phyloP scores from a whole-genome alignment of 192 early-diverging fungal species.

The Backusella australiensis region DNA sequence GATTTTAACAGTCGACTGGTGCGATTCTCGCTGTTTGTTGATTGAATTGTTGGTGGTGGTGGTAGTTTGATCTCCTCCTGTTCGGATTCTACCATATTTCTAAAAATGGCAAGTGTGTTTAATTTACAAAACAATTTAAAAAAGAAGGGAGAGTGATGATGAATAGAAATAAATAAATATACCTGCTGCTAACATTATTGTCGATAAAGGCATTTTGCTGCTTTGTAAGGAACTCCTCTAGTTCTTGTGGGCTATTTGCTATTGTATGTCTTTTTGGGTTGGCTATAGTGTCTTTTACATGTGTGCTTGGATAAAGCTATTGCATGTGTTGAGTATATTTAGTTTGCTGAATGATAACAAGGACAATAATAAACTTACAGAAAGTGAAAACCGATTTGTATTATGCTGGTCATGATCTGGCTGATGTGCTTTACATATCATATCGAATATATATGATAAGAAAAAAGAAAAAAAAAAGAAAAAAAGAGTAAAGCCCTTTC shows the following conservation, averaged over 20 bases:
- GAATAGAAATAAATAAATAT: neutral
- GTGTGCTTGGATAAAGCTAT: conserved; percentile 4
- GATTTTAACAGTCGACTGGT: neutral
- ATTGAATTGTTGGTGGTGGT: neutral
- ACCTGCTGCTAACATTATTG: neutral
- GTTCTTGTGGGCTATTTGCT: neutral
- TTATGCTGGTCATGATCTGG: neutral
- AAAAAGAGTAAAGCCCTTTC: neutral
- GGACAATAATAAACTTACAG: neutral
- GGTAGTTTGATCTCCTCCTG: neutral
- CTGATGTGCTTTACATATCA: conserved; percentile 6
- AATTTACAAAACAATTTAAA: neutral
- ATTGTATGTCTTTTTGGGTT: neutral
- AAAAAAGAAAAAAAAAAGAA: neutral
- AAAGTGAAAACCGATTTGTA: conserved; percentile 1
- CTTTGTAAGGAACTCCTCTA: neutral
- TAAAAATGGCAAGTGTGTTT: neutral
- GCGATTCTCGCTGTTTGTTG: neutral
- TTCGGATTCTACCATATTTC: neutral
- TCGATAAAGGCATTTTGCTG: neutral
- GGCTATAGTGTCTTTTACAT: neutral
- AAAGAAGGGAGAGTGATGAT: neutral
- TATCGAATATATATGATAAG: neutral
- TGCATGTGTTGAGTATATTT: neutral
- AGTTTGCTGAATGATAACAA: neutral